A percentile compares a stretch with the other conserved stretches of the same genome.
phyloP scores from a whole-genome alignment of 2,329 filamentous ascomycete species.

The Hypoxylon sp. region DNA sequence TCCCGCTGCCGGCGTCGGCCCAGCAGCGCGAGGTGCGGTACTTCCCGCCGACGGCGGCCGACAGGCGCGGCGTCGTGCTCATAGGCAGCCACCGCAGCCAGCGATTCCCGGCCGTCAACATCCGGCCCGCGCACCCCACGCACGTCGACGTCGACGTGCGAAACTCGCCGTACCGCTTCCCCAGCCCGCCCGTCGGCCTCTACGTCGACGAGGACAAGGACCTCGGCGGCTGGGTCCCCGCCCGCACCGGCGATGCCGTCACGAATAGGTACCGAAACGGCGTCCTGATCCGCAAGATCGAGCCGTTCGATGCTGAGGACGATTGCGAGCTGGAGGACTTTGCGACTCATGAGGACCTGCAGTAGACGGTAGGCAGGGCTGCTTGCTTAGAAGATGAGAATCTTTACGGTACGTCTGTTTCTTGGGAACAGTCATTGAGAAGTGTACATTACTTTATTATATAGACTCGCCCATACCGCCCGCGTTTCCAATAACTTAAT shows the following conservation, averaged over 20 bases:
- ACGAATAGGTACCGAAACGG: not conserved
- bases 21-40: not conserved
- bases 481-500: too few relatives aligned
- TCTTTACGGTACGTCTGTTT: too few relatives aligned
- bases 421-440: too few relatives aligned
- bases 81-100: not conserved
- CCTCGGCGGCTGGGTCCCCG: not conserved
- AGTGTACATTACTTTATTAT: too few relatives aligned
- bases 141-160: not conserved
- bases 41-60: not conserved
- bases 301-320: not conserved
- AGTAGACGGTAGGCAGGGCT: not conserved
- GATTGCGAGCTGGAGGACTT: constrained; percentile 3
- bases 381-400: too few relatives aligned
- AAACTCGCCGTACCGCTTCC: not conserved
- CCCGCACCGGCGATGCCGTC: not conserved
- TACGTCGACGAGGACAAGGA: not conserved
- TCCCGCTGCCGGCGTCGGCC: not conserved
- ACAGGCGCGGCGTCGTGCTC: not conserved
- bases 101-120: not conserved
- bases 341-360: not conserved
- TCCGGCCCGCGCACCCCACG: not conserved
- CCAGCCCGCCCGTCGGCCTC: not conserved
- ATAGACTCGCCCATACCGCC: too few relatives aligned
- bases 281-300: not conserved